These are phyloP conservation scores for Ogataea salicorniae DNA, from an alignment of 805 yeast species.

Conservation along the genomic window DNA sequence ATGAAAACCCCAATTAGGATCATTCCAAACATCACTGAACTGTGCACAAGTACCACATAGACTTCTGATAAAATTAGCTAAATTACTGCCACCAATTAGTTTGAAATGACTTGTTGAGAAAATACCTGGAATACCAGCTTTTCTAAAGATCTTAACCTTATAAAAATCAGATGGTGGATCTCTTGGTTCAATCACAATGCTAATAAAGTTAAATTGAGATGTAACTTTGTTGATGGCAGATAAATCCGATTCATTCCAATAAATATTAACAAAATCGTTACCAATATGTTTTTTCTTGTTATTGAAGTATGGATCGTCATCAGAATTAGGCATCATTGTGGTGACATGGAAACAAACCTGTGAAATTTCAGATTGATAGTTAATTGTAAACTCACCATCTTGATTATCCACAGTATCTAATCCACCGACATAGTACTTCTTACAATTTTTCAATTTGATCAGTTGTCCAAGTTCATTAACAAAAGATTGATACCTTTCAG, in stretches of 20 bases:
- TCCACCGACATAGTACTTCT: slow-evolving; percentile 66
- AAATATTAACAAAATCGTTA: slow-evolving; percentile 75
- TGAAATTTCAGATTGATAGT: slow-evolving; percentile 65
- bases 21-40: slow-evolving; percentile 73
- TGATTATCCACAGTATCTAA: slow-evolving; percentile 61
- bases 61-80: slow-evolving; percentile 63
- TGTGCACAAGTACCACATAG: slow-evolving; percentile 60
- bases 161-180: slow-evolving; percentile 31
- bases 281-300: slow-evolving; percentile 83
- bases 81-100: slow-evolving; percentile 52
- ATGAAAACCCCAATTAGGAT: slow-evolving; percentile 50
- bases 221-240: slow-evolving; percentile 63
- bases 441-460: slow-evolving; percentile 51
- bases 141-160: slow-evolving; percentile 59
- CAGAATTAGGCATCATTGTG: slow-evolving; percentile 67
- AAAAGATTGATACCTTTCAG: slow-evolving; percentile 55
- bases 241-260: slow-evolving; percentile 67
- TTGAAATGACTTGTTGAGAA: slow-evolving; percentile 75
- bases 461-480: slow-evolving; percentile 54
- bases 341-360: slow-evolving; percentile 77
- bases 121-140: slow-evolving; percentile 69
- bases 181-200: slow-evolving; percentile 66
- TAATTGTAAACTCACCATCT: slow-evolving; percentile 73
- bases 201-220: slow-evolving; percentile 79
- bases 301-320: slow-evolving; percentile 38